Percentiles rank a stretch among this genome's conserved stretches.
Evolutionary conservation across 768 basidiomycete species (phyloP).

Genomic region (Termitomyces sp.): DNA sequence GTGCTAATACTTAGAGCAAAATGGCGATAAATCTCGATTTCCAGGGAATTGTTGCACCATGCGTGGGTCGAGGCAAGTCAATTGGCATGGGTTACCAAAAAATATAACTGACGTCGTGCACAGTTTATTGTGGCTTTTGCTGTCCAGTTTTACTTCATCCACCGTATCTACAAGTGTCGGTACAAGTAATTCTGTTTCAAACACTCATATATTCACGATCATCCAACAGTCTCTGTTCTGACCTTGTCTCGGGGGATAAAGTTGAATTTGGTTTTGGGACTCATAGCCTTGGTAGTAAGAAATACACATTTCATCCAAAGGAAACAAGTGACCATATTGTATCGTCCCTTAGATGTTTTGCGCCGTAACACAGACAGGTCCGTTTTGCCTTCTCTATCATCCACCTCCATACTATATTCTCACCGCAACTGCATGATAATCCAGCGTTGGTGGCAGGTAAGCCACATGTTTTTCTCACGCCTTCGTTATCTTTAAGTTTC

Average conservation of each 20-base stretch:
- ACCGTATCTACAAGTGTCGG: not conserved
- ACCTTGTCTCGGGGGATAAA: not conserved
- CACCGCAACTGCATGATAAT: not conserved
- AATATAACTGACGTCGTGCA: too few species aligned
- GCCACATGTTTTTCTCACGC: not conserved
- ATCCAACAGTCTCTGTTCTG: not conserved
- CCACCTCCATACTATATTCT: too few species aligned
- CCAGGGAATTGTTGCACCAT: not conserved
- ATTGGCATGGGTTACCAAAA: too few species aligned
- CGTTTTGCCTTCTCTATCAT: not conserved
- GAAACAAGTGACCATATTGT: not conserved
- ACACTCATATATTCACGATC: not conserved
- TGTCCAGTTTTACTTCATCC: conserved; percentile 1
- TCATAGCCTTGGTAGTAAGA: not conserved
- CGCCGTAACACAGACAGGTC: not conserved
- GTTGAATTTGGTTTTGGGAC: not conserved
- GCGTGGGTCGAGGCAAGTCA: not conserved
- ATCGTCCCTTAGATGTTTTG: not conserved
- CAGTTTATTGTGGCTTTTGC: not conserved
- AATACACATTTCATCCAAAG: not conserved
- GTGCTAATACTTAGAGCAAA: too few species aligned
- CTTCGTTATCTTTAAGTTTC: too few species aligned
- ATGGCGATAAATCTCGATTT: not conserved
- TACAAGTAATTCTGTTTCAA: not conserved
- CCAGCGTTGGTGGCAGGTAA: not conserved